Evolutionary conservation across 768 basidiomycete species (phyloP).

Genomic region (Amanita pallidorosea): DNA sequence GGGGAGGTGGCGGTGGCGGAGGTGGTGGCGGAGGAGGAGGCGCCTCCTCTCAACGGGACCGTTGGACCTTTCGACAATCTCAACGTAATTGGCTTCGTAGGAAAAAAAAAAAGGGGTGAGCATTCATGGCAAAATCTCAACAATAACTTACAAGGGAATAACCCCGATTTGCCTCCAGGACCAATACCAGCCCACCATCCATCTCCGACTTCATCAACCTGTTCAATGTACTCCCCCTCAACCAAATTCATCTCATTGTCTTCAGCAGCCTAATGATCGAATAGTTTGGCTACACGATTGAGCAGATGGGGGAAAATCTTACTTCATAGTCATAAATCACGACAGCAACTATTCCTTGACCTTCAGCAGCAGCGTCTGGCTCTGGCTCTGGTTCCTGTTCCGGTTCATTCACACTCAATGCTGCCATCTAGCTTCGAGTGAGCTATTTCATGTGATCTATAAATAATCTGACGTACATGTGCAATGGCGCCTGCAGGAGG

Average conservation of each 20-base stretch:
- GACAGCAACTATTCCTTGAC: constrained; percentile 53
- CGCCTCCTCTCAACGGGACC: constrained; percentile 29
- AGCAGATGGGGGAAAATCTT: too few relatives aligned
- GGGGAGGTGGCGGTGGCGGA: constrained; percentile 31
- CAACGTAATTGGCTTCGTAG: constrained; percentile 73
- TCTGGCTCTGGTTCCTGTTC: too few relatives aligned
- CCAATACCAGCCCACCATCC: constrained; percentile 89
- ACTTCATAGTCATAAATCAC: constrained; percentile 80
- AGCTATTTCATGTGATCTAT: neutral
- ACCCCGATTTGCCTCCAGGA: constrained; percentile 58
- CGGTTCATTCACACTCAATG: constrained; percentile 20
- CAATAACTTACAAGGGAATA: constrained; percentile 69
- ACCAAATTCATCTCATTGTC: constrained; percentile 76
- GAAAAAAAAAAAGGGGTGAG: neutral
- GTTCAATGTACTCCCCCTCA: constrained; percentile 76
- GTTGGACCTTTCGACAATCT: constrained; percentile 44
- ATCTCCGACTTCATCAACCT: constrained; percentile 77
- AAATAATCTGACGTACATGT: constrained; percentile 15
- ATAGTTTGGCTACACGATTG: neutral
- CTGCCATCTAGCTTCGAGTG: constrained; percentile 17
- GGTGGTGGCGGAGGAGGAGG: constrained; percentile 40
- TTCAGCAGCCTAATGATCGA: constrained; percentile 49
- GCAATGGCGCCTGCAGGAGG: constrained; percentile 32
- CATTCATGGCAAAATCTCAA: neutral
- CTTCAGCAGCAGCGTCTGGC: constrained; percentile 1